These are phyloP conservation scores for Cutaneotrichosporon sp. DNA, from an alignment of 1,284 basidiomycete genomes.

Conservation along the genomic window DNA sequence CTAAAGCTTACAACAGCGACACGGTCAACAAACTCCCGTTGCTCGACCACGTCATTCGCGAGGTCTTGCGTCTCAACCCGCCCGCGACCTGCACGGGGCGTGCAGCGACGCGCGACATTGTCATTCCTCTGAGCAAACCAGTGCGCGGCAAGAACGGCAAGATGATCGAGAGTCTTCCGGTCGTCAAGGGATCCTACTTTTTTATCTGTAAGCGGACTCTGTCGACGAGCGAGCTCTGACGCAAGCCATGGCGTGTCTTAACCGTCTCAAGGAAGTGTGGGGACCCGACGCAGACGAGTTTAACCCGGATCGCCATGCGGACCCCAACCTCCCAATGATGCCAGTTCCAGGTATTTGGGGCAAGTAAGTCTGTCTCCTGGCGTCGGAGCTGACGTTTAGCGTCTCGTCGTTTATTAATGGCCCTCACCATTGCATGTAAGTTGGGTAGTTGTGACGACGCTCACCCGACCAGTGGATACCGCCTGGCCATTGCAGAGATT, in stretches of 20 bases:
- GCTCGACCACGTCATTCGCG: slow-evolving; percentile 59
- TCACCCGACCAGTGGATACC: slow-evolving; percentile 52
- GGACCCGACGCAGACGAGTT: slow-evolving; percentile 62
- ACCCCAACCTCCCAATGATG: slow-evolving; percentile 37
- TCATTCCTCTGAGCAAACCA: slow-evolving; percentile 55
- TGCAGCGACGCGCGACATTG: slow-evolving; percentile 54
- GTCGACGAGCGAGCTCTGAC: slow-evolving; percentile 48
- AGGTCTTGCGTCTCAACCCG: slow-evolving; percentile 59
- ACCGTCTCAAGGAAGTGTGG: slow-evolving; percentile 57
- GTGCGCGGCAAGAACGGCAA: slow-evolving; percentile 36
- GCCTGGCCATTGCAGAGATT: slow-evolving; percentile 62
- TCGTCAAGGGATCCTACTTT: slow-evolving; percentile 26
- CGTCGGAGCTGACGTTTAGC: neutral
- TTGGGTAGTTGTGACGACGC: neutral
- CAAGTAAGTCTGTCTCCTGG: slow-evolving; percentile 31
- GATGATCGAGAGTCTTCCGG: slow-evolving; percentile 24
- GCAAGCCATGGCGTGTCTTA: slow-evolving; percentile 44
- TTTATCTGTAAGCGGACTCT: slow-evolving; percentile 37
- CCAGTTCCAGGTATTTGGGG: slow-evolving; percentile 56
- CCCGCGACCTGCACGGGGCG: slow-evolving; percentile 62
- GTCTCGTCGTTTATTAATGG: slow-evolving; percentile 62
- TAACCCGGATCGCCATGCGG: slow-evolving; percentile 55
- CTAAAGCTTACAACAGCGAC: slow-evolving; percentile 34
- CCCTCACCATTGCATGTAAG: slow-evolving; percentile 59
- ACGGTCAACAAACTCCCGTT: slow-evolving; percentile 50